Conservation (phyloP, 139 green algal genomes). For the Closterium sp. region DNA sequence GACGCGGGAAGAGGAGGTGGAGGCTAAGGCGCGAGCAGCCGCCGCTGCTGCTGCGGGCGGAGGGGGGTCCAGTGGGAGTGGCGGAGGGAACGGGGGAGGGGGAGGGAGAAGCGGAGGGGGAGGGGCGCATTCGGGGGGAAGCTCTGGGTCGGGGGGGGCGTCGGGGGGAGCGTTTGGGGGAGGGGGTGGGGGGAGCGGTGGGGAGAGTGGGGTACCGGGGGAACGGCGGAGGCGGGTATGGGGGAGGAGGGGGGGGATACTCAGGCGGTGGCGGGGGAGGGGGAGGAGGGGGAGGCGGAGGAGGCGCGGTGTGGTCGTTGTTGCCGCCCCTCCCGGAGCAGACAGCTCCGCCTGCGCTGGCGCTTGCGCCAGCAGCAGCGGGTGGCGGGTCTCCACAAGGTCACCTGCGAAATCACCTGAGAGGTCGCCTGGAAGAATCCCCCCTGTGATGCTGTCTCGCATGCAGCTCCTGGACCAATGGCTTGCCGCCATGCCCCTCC, state of each 20-base stretch:
- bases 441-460: not conserved
- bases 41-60: not conserved
- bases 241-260: conserved; percentile 1
- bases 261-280: too few relatives aligned
- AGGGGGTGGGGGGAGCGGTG: not conserved
- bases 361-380: not conserved
- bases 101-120: conserved; percentile 9
- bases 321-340: not conserved
- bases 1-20: conserved; percentile 12
- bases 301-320: not conserved
- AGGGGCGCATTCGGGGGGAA: not conserved
- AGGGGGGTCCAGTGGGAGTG: not conserved
- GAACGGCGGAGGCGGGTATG: not conserved
- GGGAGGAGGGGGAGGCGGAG: not conserved
- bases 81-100: not conserved
- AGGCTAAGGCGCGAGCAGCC: not conserved
- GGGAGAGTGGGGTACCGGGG: not conserved
- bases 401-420: too few relatives aligned
- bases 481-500: not conserved
- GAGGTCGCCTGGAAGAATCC: not conserved
- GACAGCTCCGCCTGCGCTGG: not conserved
- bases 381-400: not conserved
- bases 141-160: not conserved
- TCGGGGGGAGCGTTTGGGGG: conserved; percentile 10
- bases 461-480: not conserved